A percentile compares a stretch with the other conserved stretches of the same genome.
These are phyloP conservation scores for Populus euphratica DNA, from an alignment of 345 rosid species.

Conservation along the genomic window DNA sequence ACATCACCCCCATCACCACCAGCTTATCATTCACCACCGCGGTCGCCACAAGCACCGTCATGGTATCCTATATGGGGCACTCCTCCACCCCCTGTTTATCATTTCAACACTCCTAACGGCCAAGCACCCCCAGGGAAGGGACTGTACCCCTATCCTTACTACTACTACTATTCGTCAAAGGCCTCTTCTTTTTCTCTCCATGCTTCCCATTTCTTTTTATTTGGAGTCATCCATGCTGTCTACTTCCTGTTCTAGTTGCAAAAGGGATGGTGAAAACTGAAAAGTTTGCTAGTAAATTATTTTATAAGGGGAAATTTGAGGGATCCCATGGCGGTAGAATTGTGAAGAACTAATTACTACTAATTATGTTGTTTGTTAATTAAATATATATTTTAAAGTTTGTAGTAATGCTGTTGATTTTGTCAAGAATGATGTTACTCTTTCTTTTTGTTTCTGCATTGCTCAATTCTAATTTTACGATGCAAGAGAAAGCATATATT, in stretches of 20 bases:
- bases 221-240: constrained; percentile 5
- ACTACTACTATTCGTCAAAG: constrained; percentile 48
- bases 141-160: constrained; percentile 51
- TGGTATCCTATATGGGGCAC: constrained; percentile 16
- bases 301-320: not conserved
- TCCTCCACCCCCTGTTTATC: constrained; percentile 52
- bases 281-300: not conserved
- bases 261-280: not conserved
- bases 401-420: no score
- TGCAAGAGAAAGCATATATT: no score
- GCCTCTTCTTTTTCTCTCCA: constrained; percentile 24
- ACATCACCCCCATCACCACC: constrained; percentile 17
- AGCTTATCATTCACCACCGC: constrained; percentile 11
- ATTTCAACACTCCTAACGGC: constrained; percentile 24
- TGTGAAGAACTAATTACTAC: no score
- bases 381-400: no score
- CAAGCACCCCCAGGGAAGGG: constrained; percentile 31
- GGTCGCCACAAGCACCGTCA: not conserved
- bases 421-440: no score
- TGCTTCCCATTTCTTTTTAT: not conserved
- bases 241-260: not conserved
- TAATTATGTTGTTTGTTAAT: no score
- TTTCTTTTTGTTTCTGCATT: no score
- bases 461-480: no score
- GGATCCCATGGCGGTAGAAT: no score